These are phyloP conservation scores for Pisolithus albus DNA, from an alignment of 768 basidiomycete genomes.

Conservation along the genomic window DNA sequence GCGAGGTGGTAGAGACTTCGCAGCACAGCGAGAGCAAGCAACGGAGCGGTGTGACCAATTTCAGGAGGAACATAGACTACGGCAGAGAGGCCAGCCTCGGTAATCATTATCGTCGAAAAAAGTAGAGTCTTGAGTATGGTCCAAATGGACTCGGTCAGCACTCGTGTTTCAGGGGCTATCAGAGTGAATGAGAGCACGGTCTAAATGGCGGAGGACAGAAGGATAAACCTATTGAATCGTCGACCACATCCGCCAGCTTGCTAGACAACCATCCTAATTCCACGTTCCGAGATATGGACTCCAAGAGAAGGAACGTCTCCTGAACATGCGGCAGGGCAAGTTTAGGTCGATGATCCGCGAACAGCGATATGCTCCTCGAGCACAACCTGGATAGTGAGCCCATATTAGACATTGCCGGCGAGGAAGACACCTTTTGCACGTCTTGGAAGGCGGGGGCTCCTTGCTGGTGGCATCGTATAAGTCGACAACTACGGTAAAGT, in stretches of 20 bases:
- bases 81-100: conserved; percentile 52
- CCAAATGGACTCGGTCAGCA: conserved; percentile 52
- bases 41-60: conserved; percentile 31
- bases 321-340: conserved; percentile 22
- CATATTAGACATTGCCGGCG: conserved; percentile 32
- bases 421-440: conserved; percentile 28
- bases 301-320: conserved; percentile 24
- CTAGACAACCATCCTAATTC: conserved; percentile 45
- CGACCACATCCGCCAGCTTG: conserved; percentile 22
- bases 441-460: conserved; percentile 30
- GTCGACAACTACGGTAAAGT: background rate
- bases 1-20: conserved; percentile 59
- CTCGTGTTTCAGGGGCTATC: conserved; percentile 39
- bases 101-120: conserved; percentile 67
- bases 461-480: conserved; percentile 16
- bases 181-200: background rate
- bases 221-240: conserved; percentile 25
- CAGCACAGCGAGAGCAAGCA: conserved; percentile 50
- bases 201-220: conserved; percentile 24
- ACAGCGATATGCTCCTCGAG: conserved; percentile 27
- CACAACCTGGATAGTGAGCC: conserved; percentile 36
- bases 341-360: conserved; percentile 29
- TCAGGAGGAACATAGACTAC: conserved; percentile 46
- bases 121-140: conserved; percentile 63
- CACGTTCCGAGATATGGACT: conserved; percentile 33